Base-by-base conservation (phyloP, 805 yeast genomes). In the Candida multigemmis region DNA sequence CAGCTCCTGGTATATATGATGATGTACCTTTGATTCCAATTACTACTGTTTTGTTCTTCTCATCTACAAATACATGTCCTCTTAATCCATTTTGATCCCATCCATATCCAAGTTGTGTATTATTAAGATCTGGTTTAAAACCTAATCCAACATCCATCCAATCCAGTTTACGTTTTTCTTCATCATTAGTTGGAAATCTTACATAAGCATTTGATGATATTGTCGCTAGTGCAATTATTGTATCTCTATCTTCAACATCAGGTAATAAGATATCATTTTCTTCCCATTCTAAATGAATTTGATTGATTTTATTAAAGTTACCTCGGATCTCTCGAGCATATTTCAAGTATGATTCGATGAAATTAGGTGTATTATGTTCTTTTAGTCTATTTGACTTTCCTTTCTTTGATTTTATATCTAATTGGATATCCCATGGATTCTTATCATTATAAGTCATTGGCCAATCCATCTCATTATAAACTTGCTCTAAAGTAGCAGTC, bases 191-290 rank as follows among this genome's bases (percentile, higher is more conserved):
- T 3, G 96, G 96, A 16, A 72, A 56, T 24, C 70, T 67, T 3
- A 85, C 94, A 46, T 89, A 91, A 3, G 97, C 96, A 48, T 91
- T 81, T 1, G 94, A 82, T 0, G 95, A 74, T 74, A 89, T 81
- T 28, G 76, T 52, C 0, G 96, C 97, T 22, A 89, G 54, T 2
- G 81, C 57, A 3, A 87, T 59, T 3, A 89, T 48, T 0, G 96
- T 83, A 21, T 73, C 74, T 28, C 68, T 69, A 50, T 87, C 95
- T 2, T 74, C 57, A 6, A 89, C 56, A 39, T 91, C 72, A 1
- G 98, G 98, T 1, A 80, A 68, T 1, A 60, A 27, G 2, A 77
- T 63, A 11, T 53, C 54, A 2, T 61, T 66, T 23, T 53, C 63
- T 10, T 51, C 53, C 94, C 94, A 84, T 26, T 78, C 84, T n/a